Evolutionary conservation across 208 protist genomes (phyloP), one percentile per base, ranked within the genome.

Genomic region (Herpetomonas samuelpessoai): DNA sequence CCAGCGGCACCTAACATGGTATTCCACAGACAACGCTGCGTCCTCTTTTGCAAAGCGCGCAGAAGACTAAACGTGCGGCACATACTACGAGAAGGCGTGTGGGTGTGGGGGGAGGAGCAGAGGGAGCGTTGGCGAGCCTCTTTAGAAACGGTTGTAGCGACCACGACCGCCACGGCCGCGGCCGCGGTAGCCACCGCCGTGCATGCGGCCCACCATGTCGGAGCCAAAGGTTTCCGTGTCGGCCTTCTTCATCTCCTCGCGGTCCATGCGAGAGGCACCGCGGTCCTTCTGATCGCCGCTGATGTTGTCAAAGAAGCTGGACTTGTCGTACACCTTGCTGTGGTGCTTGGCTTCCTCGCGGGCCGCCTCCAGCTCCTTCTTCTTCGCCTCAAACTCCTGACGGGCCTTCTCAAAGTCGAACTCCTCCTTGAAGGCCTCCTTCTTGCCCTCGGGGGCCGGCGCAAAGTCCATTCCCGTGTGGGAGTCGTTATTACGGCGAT

Each of bases 301-400:
- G 45, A 95, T 83, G 47, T 62, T 95, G 58, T 96, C 90, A 47
- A 96, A 96, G 74, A 96, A 96, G 64, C 57, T 88, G 41, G 48
- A 80, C 68, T 91, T 88, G 67, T 79, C 73, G 76, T 96, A 96
- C 30, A 81, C 83, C 71, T 91, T 88, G 59, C 57, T 66, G 68
- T 81, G 70, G 24, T 29, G 53, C 69, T 88, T 83, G 49, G 77
- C 76, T 12, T 92, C 83, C 62, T 91, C 87, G 81, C 91, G 90
- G 44, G 82, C 86, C 84, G 88, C 89, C 74, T 92, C 79, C 55
- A 93, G 91, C 69, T 93, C 86, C 25, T 72, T 87, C 71, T 91
- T 90, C 69, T 93, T 93, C 77, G 85, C 89, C 81, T 95, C 88
- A 52, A 96, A 92, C 79, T 93, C 85, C 76, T 93, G 80, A 21